Evolutionary conservation across 169 alveolate genomes (phyloP).

Genomic region (Eimeria maxima): DNA sequence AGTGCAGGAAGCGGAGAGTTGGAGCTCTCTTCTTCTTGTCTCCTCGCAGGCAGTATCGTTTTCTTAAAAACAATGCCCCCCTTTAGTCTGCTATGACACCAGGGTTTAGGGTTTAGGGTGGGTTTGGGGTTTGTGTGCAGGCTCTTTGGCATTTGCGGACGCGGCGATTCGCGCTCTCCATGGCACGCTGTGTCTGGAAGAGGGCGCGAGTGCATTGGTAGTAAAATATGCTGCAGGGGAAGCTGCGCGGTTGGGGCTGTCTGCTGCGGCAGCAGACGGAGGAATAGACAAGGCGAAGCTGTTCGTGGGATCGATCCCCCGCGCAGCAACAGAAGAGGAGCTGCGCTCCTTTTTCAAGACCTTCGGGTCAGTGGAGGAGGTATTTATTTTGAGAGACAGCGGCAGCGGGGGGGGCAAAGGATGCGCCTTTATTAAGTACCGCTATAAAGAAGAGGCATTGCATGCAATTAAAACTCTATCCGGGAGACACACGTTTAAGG

Average conservation of each 20-base stretch:
- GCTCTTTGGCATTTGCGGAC: constrained; percentile 95
- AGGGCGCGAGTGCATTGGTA: constrained; percentile 91
- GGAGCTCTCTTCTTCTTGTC: not conserved
- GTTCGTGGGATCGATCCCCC: constrained; percentile 95
- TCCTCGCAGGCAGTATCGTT: not conserved
- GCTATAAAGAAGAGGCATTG: constrained; percentile 94
- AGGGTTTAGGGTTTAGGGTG: not conserved
- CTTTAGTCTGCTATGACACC: no score
- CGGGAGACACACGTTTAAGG: constrained; percentile 91
- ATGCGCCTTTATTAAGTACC: constrained; percentile 94
- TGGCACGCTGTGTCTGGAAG: constrained; percentile 89
- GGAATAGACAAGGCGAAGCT: constrained; percentile 92
- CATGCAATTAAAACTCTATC: constrained; percentile 91
- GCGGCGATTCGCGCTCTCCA: constrained; percentile 93
- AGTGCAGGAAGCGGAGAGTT: no score
- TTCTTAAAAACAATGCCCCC: no score
- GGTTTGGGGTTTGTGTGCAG: constrained; percentile 84
- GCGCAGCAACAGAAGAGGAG: constrained; percentile 90
- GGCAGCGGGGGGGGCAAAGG: constrained; percentile 92
- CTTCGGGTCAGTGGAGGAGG: constrained; percentile 93
- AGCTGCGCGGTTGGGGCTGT: constrained; percentile 90
- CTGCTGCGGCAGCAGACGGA: constrained; percentile 85
- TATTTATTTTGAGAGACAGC: constrained; percentile 92
- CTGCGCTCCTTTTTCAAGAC: constrained; percentile 90
- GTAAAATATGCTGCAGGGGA: constrained; percentile 95